Conservation (phyloP, 345 rosid genomes). For the Erucastrum elatum region DNA sequence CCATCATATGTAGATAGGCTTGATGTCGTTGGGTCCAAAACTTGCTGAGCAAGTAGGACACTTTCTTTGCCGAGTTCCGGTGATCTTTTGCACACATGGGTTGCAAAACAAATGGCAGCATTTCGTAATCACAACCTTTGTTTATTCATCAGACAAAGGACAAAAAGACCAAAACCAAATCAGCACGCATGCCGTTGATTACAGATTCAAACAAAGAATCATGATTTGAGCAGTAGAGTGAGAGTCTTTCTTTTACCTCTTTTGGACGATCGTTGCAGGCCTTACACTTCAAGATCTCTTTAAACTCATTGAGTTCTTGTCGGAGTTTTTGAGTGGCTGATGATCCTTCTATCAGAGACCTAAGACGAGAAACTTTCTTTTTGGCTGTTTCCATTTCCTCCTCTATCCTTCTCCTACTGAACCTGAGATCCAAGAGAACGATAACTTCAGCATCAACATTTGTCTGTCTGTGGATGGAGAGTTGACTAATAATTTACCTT, state of each 20-base stretch:
- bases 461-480: not conserved
- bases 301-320: constrained; percentile 81
- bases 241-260: constrained; percentile 56
- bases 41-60: constrained; percentile 83
- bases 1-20: constrained; percentile 84
- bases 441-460: constrained; percentile 6
- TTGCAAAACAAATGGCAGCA: constrained; percentile 96
- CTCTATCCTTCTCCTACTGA: constrained; percentile 69
- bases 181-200: not conserved
- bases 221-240: not conserved
- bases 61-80: constrained; percentile 77
- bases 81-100: constrained; percentile 72
- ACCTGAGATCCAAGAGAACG: constrained; percentile 45
- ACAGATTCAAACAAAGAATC: not conserved
- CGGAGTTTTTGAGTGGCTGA: constrained; percentile 67
- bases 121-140: constrained; percentile 91
- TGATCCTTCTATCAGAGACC: constrained; percentile 66
- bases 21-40: constrained; percentile 88
- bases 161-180: constrained; percentile 3
- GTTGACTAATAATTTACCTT: constrained; percentile 47
- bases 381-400: constrained; percentile 69
- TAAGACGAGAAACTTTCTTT: constrained; percentile 67
- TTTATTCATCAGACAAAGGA: constrained; percentile 22
- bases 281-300: constrained; percentile 86
- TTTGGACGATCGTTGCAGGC: constrained; percentile 83